Evolutionary conservation across 2,329 filamentous ascomycete species (phyloP).

Genomic region (Rhinocladiella mackenziei): DNA sequence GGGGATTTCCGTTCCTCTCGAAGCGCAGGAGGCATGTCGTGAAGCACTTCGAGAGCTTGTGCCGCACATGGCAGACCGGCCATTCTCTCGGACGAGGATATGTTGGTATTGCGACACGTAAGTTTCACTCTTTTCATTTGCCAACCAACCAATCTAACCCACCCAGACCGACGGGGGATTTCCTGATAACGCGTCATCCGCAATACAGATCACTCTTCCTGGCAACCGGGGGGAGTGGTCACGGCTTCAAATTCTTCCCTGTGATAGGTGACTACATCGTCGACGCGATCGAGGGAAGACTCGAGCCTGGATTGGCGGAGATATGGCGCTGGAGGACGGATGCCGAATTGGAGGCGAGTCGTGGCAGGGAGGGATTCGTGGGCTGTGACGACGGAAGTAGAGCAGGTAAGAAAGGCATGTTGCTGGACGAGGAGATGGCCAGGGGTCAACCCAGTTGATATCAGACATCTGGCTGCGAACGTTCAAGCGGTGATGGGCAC

Average conservation of each 20-base stretch:
- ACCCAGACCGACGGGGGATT: constrained; percentile 57
- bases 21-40: constrained; percentile 61
- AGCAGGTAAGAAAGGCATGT: constrained; percentile 40
- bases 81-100: constrained; percentile 59
- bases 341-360: constrained; percentile 9
- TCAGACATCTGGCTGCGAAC: too few relatives aligned
- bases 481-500: too few relatives aligned
- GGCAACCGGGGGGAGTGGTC: constrained; percentile 52
- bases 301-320: constrained; percentile 40
- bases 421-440: constrained; percentile 38
- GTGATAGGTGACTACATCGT: constrained; percentile 57
- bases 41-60: constrained; percentile 58
- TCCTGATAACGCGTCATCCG: constrained; percentile 67
- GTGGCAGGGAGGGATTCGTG: constrained; percentile 24
- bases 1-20: constrained; percentile 42
- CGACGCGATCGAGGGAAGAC: constrained; percentile 43
- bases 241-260: constrained; percentile 66
- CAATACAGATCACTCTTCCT: constrained; percentile 47
- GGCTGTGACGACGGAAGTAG: constrained; percentile 39
- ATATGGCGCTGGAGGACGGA: constrained; percentile 43
- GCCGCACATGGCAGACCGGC: constrained; percentile 50
- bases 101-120: constrained; percentile 74
- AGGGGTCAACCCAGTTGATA: constrained; percentile 3
- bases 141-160: background rate
- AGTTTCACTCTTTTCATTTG: constrained; percentile 7